phyloP scores from a whole-genome alignment of 495 filamentous ascomycete genomes.

The Xeromyces bisporus region DNA sequence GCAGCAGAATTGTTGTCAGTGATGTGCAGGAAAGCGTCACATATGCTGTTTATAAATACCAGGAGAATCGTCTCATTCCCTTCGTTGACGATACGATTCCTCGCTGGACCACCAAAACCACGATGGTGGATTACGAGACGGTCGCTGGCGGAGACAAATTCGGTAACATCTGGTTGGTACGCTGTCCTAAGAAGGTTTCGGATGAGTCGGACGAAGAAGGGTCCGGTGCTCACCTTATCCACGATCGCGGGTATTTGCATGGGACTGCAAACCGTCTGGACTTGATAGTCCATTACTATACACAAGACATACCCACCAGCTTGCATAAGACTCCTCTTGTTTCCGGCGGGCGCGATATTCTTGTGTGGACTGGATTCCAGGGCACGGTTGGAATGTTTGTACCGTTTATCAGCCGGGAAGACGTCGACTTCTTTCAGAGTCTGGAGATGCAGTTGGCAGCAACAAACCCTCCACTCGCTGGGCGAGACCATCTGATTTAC shows the following conservation, averaged over 20 bases:
- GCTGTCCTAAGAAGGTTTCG: constrained; percentile 70
- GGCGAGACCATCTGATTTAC: constrained; percentile 88
- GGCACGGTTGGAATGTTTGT: constrained; percentile 86
- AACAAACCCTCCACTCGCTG: constrained; percentile 73
- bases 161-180: constrained; percentile 84
- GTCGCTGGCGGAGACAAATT: constrained; percentile 94
- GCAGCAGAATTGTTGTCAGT: constrained; percentile 76
- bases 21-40: constrained; percentile 84
- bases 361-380: constrained; percentile 88
- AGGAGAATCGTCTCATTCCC: constrained; percentile 77
- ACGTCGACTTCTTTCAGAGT: constrained; percentile 93
- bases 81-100: constrained; percentile 81
- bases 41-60: constrained; percentile 84
- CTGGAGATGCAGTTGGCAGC: constrained; percentile 71
- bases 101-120: constrained; percentile 70
- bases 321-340: constrained; percentile 82
- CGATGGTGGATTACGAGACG: constrained; percentile 97
- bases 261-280: constrained; percentile 72
- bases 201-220: constrained; percentile 86
- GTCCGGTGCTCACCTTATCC: constrained; percentile 71
- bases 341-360: constrained; percentile 75
- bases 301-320: constrained; percentile 81
- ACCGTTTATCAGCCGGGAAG: constrained; percentile 76
- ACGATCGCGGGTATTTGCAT: constrained; percentile 76
- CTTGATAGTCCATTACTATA: constrained; percentile 72